Conservation (phyloP, 345 rosid genomes). For the Capsella bursapastoris region DNA sequence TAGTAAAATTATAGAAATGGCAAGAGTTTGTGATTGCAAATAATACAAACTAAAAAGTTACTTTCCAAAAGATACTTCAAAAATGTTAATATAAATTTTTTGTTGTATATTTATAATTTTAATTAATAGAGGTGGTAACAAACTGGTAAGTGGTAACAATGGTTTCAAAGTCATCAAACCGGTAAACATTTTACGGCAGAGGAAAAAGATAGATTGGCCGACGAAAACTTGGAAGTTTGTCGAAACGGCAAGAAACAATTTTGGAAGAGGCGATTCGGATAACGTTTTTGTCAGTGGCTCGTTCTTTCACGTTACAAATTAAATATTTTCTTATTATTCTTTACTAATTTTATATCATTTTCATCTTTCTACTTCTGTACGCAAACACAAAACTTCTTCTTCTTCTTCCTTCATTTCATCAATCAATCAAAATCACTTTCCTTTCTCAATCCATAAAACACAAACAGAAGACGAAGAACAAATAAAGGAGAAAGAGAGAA, state of each 20-base stretch:
- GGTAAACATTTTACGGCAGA: no score
- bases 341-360: neutral
- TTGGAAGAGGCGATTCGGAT: constrained; percentile 6
- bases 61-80: no score
- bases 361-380: constrained; percentile 6
- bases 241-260: neutral
- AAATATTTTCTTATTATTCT: neutral
- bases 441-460: neutral
- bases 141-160: no score
- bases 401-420: constrained; percentile 2
- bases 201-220: no score
- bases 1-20: no score
- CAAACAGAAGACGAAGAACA: neutral
- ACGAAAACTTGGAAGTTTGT: neutral
- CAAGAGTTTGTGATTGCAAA: no score
- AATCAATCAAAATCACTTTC: neutral
- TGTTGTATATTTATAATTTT: no score
- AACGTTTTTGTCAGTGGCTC: constrained; percentile 27
- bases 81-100: no score
- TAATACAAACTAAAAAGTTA: no score
- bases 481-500: neutral
- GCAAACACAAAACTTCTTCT: neutral
- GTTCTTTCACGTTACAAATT: constrained; percentile 22
- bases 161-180: no score
- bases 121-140: no score